Conservation (phyloP, 2,329 filamentous ascomycete genomes). For the Aciculosporium take region DNA sequence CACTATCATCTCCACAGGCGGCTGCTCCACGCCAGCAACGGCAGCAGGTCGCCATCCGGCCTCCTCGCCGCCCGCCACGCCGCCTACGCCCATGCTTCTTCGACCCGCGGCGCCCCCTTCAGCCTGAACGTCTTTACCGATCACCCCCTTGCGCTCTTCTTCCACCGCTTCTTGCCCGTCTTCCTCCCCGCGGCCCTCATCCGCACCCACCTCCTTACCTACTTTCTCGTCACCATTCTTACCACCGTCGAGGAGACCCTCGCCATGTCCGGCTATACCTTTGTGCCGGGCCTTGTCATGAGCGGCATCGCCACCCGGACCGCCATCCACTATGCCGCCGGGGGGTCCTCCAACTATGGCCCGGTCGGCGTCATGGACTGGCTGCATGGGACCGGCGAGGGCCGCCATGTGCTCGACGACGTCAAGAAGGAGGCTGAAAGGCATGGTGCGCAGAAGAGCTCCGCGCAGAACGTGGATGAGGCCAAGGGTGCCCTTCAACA, state of each 20-base stretch:
- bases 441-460: slow-evolving; percentile 33
- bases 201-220: slow-evolving; percentile 59
- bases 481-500: slow-evolving; percentile 17
- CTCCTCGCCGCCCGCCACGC: no score
- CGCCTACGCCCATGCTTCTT: slow-evolving; percentile 36
- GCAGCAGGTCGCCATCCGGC: no score
- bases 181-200: slow-evolving; percentile 52
- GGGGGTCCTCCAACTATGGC: slow-evolving; percentile 45
- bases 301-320: slow-evolving; percentile 32
- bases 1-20: slow-evolving; percentile 64
- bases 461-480: slow-evolving; percentile 18
- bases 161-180: slow-evolving; percentile 48
- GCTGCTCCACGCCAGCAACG: slow-evolving; percentile 60
- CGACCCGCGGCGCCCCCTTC: slow-evolving; percentile 41
- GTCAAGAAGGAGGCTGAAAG: slow-evolving; percentile 41
- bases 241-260: slow-evolving; percentile 53
- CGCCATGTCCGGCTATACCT: slow-evolving; percentile 52
- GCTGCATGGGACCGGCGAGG: slow-evolving; percentile 39
- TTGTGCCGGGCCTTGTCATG: slow-evolving; percentile 39
- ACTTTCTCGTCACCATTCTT: slow-evolving; percentile 48
- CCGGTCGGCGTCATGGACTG: slow-evolving; percentile 51
- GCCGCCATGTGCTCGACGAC: slow-evolving; percentile 38
- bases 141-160: slow-evolving; percentile 49
- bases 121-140: slow-evolving; percentile 52
- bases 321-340: slow-evolving; percentile 29